Evolutionary conservation across 495 filamentous ascomycete species (phyloP).

Genomic region (Terfezia claveryi): DNA sequence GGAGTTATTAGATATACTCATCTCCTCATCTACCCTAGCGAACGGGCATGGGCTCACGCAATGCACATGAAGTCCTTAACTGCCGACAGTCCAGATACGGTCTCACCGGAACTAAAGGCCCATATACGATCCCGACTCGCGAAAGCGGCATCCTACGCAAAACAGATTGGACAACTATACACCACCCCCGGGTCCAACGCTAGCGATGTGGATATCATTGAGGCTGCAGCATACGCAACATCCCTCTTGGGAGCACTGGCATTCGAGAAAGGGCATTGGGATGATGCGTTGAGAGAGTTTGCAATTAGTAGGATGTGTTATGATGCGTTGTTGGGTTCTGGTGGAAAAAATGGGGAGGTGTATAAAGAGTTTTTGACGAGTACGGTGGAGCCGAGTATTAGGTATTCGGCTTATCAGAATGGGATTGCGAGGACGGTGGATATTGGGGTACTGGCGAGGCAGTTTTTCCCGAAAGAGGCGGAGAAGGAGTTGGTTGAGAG

Average conservation of each 20-base stretch:
- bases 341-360: constrained; percentile 39
- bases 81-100: constrained; percentile 52
- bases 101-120: constrained; percentile 54
- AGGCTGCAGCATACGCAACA: constrained; percentile 65
- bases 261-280: constrained; percentile 77
- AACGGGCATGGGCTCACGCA: constrained; percentile 89
- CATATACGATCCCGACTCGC: constrained; percentile 73
- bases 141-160: constrained; percentile 52
- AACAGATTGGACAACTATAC: constrained; percentile 43
- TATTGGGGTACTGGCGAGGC: constrained; percentile 51
- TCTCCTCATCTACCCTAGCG: constrained; percentile 60
- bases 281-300: constrained; percentile 50
- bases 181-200: constrained; percentile 35
- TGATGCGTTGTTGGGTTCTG: constrained; percentile 31
- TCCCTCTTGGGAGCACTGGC: constrained; percentile 49
- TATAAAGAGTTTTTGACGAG: constrained; percentile 67
- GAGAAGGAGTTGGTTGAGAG: constrained; percentile 32
- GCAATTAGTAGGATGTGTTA: constrained; percentile 67
- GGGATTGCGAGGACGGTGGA: constrained; percentile 65
- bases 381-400: constrained; percentile 79
- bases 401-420: constrained; percentile 81
- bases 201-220: constrained; percentile 48
- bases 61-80: constrained; percentile 81
- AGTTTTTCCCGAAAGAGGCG: constrained; percentile 45
- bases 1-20: constrained; percentile 42